phyloP scores from a whole-genome alignment of 1,139 yeast species.

The Taphrina betulina region DNA sequence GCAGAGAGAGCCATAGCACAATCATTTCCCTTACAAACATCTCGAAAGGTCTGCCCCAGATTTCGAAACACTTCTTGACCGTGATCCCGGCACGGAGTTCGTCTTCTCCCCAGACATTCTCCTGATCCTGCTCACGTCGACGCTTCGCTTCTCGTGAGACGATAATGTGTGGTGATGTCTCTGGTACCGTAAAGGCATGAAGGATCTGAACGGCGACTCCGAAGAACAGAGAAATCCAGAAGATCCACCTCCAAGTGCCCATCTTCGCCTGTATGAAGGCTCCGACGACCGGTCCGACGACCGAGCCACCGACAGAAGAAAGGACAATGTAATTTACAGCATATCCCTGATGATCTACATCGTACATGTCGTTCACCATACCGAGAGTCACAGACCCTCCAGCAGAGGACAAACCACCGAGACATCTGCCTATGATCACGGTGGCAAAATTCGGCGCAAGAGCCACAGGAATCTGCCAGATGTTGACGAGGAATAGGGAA shows the following conservation, averaged over 20 bases:
- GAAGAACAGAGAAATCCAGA: constrained; percentile 49
- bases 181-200: constrained; percentile 46
- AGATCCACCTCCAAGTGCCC: constrained; percentile 45
- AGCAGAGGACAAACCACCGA: constrained; percentile 45
- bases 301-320: constrained; percentile 48
- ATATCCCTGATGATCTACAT: constrained; percentile 46
- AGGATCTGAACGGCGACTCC: constrained; percentile 45
- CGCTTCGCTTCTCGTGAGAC: constrained; percentile 47
- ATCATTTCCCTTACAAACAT: constrained; percentile 49
- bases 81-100: constrained; percentile 40
- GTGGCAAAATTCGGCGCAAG: constrained; percentile 47
- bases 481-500: constrained; percentile 46
- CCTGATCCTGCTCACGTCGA: constrained; percentile 44
- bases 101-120: constrained; percentile 45
- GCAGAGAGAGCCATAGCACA: constrained; percentile 47
- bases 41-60: constrained; percentile 48
- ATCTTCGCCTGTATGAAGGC: constrained; percentile 45
- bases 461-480: constrained; percentile 48
- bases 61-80: constrained; percentile 38
- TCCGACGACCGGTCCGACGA: constrained; percentile 48
- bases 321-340: constrained; percentile 49
- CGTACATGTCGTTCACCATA: constrained; percentile 50
- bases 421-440: constrained; percentile 43
- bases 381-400: constrained; percentile 50
- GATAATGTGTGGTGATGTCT: constrained; percentile 45